A percentile compares a stretch with the other conserved stretches of the same genome.
Conservation (phyloP, 257 asterid species). For the Nicotiana undulata region DNA sequence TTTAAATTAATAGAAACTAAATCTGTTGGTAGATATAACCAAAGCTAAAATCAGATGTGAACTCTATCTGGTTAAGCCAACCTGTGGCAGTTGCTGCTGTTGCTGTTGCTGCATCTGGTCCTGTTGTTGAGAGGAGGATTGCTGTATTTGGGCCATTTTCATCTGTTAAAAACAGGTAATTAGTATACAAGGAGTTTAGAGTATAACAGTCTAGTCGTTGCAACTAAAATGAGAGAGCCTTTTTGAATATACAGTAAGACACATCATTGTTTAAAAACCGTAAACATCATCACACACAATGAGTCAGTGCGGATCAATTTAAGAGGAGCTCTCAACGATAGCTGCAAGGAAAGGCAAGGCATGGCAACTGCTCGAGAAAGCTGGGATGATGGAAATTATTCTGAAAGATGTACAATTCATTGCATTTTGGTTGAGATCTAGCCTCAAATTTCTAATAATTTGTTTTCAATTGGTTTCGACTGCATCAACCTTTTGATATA, state of each 20-base stretch:
- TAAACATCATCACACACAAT: not conserved
- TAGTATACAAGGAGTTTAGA: not conserved
- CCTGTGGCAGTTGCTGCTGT: conserved; percentile 38
- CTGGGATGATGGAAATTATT: not conserved
- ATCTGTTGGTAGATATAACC: not conserved
- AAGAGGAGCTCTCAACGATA: not conserved
- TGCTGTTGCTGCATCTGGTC: conserved; percentile 44
- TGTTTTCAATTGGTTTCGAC: not conserved
- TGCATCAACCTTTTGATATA: not conserved
- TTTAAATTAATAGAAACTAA: not conserved
- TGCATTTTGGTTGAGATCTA: not conserved
- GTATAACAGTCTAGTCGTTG: not conserved
- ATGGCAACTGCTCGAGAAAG: not conserved
- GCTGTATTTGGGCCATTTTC: conserved; percentile 50
- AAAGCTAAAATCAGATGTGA: not conserved
- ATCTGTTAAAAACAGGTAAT: conserved; percentile 21
- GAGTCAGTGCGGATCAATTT: not conserved
- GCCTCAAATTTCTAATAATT: not conserved
- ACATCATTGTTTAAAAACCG: not conserved
- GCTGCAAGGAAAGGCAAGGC: conserved; percentile 5
- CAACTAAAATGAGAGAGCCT: not conserved
- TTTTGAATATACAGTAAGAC: not conserved
- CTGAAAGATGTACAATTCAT: not conserved
- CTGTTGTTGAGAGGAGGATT: conserved; percentile 50
- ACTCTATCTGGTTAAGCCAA: conserved; percentile 3